Percentiles rank a stretch among this genome's conserved stretches.
Evolutionary conservation across 1,139 yeast species (phyloP).

Genomic region (Saccharomyces hybrid): DNA sequence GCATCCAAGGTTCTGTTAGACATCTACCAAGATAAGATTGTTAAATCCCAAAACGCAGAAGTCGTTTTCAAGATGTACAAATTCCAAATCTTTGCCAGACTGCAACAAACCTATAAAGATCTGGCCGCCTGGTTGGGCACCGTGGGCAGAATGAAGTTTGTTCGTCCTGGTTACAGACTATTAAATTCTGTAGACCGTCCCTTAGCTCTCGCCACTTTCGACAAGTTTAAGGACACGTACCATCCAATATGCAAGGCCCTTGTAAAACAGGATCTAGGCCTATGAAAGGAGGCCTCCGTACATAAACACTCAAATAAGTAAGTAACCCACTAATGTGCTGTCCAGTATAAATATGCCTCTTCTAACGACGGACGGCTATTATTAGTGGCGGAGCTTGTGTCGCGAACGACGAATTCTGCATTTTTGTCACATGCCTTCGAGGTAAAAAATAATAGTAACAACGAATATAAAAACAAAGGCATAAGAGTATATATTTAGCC

Average conservation of each 20-base stretch:
- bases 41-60: conserved; percentile 61
- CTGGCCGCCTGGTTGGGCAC: conserved; percentile 82
- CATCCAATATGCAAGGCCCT: conserved; percentile 80
- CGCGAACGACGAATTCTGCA: not conserved
- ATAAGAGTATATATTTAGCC: too few relatives aligned
- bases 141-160: conserved; percentile 92
- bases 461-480: not conserved
- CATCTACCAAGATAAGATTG: conserved; percentile 27
- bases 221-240: conserved; percentile 48
- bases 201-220: conserved; percentile 60
- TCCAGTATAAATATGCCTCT: not conserved
- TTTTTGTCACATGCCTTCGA: not conserved
- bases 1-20: conserved; percentile 28
- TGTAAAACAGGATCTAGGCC: conserved; percentile 63
- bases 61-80: conserved; percentile 72
- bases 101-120: conserved; percentile 39
- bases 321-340: not conserved
- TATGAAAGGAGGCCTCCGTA: conserved; percentile 8
- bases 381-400: not conserved
- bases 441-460: not conserved
- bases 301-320: not conserved
- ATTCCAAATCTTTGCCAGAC: conserved; percentile 48
- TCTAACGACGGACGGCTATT: not conserved
- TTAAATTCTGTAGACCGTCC: conserved; percentile 56
- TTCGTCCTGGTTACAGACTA: conserved; percentile 72